Base-by-base conservation (phyloP, 345 rosid species). In the Leavenworthia alabamica region DNA sequence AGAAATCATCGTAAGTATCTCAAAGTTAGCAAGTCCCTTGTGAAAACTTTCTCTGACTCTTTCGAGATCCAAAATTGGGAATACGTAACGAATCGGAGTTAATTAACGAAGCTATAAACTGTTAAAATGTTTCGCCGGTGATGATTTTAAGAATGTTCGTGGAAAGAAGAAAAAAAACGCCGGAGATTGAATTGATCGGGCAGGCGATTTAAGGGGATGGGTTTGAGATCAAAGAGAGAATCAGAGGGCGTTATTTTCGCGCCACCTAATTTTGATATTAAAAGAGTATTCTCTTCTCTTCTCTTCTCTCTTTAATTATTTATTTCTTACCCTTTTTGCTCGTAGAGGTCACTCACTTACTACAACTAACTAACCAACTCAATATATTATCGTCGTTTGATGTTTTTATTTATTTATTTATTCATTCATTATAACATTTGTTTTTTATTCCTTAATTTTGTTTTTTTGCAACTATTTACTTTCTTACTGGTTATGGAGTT, bases 181-280 rank as follows among this genome's bases (percentile, higher is more conserved):
- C 58, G 63, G 74, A 56, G 64, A 22, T 13, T 8, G 47, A 69
- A 27, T 20, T 53, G 62, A 55, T 54, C 43, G 68, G 51, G 44
- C 43, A 63, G 51, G 44, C 31, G 59, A 63, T 56, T 48, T 19
- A 48, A 29, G 43, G 43, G 56, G 55, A 17, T 6, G 47, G 24
- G 19, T 13, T 37, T 7, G 66, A 50, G 66, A 67, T 57, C 65
- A 60, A 73, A 60, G 64, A 51, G 35, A 62, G 40, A 59, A 22
- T 41, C 44, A 31, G 19, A 60, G 74, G 82, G 60, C 80, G 90
- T 73, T 76, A 67, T 68, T 81, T 86, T 85, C 82, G 95, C 92
- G 90, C 88, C 90, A 83, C 91, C 86, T 68, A 60, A 70, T 82
- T 56, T 56, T 57, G 62, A 62, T 62, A 62, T 29, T 46, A 56